Conservation (phyloP, 2,329 filamentous ascomycete species). For the Thielaviopsis cerberus region DNA sequence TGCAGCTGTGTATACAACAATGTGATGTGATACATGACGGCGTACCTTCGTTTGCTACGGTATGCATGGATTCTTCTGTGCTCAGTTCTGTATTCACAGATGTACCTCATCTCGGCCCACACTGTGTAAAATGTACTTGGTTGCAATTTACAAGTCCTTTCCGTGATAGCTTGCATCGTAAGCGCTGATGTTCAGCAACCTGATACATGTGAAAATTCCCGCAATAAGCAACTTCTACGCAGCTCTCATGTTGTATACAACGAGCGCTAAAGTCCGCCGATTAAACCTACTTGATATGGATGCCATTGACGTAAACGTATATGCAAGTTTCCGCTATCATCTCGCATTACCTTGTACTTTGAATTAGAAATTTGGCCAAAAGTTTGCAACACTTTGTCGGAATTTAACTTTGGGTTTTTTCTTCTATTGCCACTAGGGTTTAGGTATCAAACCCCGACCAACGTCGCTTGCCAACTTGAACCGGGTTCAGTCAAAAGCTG, state of each 20-base stretch:
- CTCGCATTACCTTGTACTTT: not conserved
- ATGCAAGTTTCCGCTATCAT: not conserved
- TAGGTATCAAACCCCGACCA: not conserved
- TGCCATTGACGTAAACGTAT: no score
- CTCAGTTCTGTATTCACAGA: no score
- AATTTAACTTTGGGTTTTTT: no score
- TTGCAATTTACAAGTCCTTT: not conserved
- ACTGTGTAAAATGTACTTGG: not conserved
- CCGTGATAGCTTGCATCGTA: not conserved
- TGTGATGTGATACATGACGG: no score
- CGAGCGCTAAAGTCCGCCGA: not conserved
- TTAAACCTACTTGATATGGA: no score
- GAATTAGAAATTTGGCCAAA: not conserved
- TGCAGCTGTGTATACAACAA: no score
- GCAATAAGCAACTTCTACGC: not conserved
- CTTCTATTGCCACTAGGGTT: not conserved
- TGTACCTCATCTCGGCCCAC: not conserved
- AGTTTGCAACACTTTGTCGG: no score
- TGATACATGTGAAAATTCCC: not conserved
- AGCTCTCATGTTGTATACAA: not conserved
- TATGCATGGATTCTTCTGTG: no score
- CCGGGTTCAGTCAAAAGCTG: no score
- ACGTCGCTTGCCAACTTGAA: not conserved
- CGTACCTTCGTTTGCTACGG: no score
- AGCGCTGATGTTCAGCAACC: not conserved